Conservation (phyloP, 1,284 basidiomycete species). For the Heliocybe sulcata region DNA sequence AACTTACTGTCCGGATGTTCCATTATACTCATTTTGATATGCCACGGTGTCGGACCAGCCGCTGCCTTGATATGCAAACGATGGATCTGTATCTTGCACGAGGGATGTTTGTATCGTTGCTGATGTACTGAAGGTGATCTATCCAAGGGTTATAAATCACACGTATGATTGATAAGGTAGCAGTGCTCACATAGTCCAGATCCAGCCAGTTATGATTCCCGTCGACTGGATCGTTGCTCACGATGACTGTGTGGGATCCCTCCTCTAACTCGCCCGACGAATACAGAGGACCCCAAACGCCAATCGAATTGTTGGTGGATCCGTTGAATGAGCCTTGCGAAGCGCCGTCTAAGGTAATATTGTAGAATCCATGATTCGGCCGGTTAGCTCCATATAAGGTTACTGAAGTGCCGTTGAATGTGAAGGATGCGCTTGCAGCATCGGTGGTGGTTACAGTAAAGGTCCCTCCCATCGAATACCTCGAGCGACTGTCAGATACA, state of each 20-base stretch:
- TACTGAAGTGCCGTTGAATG: not conserved
- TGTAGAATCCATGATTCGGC: not conserved
- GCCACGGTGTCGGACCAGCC: not conserved
- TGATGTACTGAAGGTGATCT: not conserved
- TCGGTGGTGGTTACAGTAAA: not conserved
- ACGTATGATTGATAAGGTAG: not conserved
- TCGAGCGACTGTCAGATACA: not conserved
- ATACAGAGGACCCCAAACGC: not conserved
- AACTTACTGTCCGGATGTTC: not conserved
- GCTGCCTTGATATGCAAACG: not conserved
- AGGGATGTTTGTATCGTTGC: not conserved
- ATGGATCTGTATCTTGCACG: not conserved
- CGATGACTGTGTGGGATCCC: not conserved
- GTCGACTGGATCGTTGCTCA: not conserved
- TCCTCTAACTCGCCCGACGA: not conserved
- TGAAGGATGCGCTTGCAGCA: not conserved
- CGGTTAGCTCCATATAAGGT: not conserved
- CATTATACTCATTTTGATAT: not conserved
- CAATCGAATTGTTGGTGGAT: not conserved
- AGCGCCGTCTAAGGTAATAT: not conserved
- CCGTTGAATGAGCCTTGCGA: not conserved
- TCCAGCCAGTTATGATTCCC: not conserved
- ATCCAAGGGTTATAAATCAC: not conserved
- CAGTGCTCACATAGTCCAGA: not conserved
- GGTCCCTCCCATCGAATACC: not conserved